These are phyloP conservation scores for Cryptococcus jaspeensis DNA, from an alignment of 1,284 basidiomycete species.

Conservation along the genomic window DNA sequence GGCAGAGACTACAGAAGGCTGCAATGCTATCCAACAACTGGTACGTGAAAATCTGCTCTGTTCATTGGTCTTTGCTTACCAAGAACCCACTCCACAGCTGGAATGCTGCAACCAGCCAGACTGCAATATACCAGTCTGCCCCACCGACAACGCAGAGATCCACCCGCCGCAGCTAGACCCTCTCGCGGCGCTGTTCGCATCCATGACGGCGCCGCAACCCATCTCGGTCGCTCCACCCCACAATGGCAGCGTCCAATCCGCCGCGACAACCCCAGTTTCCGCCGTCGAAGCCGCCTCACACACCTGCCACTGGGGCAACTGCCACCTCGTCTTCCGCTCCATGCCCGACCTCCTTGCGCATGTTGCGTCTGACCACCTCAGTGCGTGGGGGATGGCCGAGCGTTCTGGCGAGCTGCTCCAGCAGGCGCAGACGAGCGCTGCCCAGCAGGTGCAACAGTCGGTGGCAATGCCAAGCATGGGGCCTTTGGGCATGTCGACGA, in stretches of 20 bases:
- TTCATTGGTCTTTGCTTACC: constrained; percentile 1
- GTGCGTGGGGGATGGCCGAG: constrained; percentile 16
- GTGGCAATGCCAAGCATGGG: not conserved
- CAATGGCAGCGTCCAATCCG: not conserved
- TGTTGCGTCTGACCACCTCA: constrained; percentile 55
- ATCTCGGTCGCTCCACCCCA: not conserved
- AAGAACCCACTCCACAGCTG: constrained; percentile 24
- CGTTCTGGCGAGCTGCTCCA: not conserved
- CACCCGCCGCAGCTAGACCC: constrained; percentile 16
- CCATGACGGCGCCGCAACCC: constrained; percentile 8
- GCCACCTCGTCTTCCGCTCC: constrained; percentile 51
- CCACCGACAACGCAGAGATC: constrained; percentile 7
- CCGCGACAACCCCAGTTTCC: not conserved
- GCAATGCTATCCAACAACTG: constrained; percentile 43
- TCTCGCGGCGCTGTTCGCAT: constrained; percentile 10
- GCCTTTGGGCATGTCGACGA: not conserved
- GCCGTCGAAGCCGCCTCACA: constrained; percentile 21
- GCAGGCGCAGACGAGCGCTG: not conserved
- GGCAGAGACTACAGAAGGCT: constrained; percentile 37
- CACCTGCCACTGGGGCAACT: constrained; percentile 54
- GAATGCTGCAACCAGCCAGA: constrained; percentile 39
- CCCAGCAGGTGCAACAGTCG: not conserved
- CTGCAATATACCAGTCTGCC: constrained; percentile 26
- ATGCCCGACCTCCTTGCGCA: constrained; percentile 55
- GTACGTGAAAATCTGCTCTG: constrained; percentile 21